Evolutionary conservation across 345 rosid genomes (phyloP), one percentile per base, ranked within the genome.

Genomic region (Dovyalis caffra): DNA sequence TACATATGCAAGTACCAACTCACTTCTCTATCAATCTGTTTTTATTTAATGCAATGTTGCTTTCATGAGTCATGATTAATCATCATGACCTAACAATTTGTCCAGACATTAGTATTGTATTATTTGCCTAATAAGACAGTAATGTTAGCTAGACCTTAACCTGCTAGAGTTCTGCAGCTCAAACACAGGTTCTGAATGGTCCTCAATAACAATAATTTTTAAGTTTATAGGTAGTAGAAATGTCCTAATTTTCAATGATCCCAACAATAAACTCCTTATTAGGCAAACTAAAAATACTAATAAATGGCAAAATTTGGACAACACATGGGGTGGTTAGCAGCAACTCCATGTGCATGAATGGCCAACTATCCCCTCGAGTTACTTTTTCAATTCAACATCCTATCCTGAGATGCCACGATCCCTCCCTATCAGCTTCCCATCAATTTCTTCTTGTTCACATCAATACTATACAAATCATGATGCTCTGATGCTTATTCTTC

Each of bases 281-380:
- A 61, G 69, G 60, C 51, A 82, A 74, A 66, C 79, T 34, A 73
- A 74, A 56, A 8, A 70, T 28, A 45, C 9, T n/a, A 63, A 37
- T 31, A 53, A 68, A 38, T 38, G 23, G 15, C 21, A 28, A 33
- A 21, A 43, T 64, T 45, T 34, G 38, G 28, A 34, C 26, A 71
- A 10, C 68, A 77, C 74, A 67, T 38, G 77, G 79, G 64, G 66
- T 15, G 29, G 77, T 62, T 51, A 49, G 37, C 57, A 68, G 63
- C 61, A n/a, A 34, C 58, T 62, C 64, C 81, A 68, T 72, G 79
- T 62, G 72, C 76, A 74, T 37, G 45, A 64, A 71, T 53, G 69
- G 69, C 38, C 68, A 66, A 51, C 73, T 15, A 71, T 78, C 8
- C 11, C 66, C 62, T 74, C 5, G 32, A n/a, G 65, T 69, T 80